These are phyloP conservation scores for Brassica incana DNA, from an alignment of 345 rosid genomes.

Conservation along the genomic window DNA sequence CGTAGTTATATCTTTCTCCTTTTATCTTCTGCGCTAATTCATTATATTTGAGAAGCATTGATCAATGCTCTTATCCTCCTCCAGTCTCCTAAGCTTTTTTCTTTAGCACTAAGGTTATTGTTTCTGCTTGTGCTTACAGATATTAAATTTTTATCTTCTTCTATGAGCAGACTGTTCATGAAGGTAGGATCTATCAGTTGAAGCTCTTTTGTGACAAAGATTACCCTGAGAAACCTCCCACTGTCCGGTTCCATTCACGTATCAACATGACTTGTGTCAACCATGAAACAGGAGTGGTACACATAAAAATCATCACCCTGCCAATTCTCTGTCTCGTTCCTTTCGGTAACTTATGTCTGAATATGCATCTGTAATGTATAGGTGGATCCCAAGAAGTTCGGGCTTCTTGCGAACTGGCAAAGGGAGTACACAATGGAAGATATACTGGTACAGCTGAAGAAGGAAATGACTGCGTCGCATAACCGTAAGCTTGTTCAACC, in stretches of 20 bases:
- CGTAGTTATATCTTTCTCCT: constrained; percentile 47
- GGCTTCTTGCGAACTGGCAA: constrained; percentile 73
- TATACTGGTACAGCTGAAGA: constrained; percentile 68
- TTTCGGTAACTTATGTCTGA: not conserved
- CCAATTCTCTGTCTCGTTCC: not conserved
- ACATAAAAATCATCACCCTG: not conserved
- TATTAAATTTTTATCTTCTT: not conserved
- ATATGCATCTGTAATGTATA: constrained; percentile 21
- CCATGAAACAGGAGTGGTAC: constrained; percentile 97
- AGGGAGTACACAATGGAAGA: constrained; percentile 82
- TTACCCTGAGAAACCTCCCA: constrained; percentile 97
- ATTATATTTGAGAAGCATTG: constrained; percentile 4
- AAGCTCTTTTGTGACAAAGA: constrained; percentile 98
- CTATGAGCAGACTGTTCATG: constrained; percentile 75
- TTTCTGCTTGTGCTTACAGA: constrained; percentile 9
- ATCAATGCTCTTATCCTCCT: not conserved
- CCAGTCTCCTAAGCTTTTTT: not conserved
- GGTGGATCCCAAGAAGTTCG: constrained; percentile 77
- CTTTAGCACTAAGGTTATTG: not conserved
- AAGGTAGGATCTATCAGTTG: constrained; percentile 93
- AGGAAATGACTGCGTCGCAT: constrained; percentile 74
- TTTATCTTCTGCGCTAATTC: not conserved
- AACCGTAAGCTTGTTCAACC: constrained; percentile 84
- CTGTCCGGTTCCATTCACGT: constrained; percentile 90
- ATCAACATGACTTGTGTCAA: constrained; percentile 89